These are phyloP conservation scores for Eudorina sp. DNA, from an alignment of 139 green algal species.

Conservation along the genomic window DNA sequence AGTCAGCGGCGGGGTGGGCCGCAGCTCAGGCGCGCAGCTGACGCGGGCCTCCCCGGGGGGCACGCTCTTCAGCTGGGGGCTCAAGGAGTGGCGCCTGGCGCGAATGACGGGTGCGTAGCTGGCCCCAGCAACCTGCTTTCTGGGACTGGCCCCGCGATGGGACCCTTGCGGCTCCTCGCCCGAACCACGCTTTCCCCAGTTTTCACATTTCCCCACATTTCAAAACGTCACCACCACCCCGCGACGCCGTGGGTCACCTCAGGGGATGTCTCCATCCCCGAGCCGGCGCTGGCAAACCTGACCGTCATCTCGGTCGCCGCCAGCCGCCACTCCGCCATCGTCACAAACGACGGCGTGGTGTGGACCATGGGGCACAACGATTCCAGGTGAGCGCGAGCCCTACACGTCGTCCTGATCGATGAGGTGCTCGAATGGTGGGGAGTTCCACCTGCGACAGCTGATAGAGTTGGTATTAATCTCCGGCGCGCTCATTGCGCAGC, in stretches of 20 bases:
- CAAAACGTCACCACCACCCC: too few relatives aligned
- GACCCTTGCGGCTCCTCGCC: neutral
- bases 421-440: neutral
- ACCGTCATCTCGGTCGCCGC: conserved; percentile 59
- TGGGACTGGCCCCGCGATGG: neutral
- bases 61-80: conserved; percentile 65
- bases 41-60: conserved; percentile 41
- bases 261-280: conserved; percentile 52
- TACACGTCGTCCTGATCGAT: too few relatives aligned
- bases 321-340: conserved; percentile 57
- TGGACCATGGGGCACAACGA: conserved; percentile 75
- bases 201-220: too few relatives aligned
- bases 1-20: conserved; percentile 1
- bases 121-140: neutral
- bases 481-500: too few relatives aligned
- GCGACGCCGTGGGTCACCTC: neutral
- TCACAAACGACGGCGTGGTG: conserved; percentile 51
- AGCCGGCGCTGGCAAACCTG: conserved; percentile 52
- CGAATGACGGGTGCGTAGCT: neutral
- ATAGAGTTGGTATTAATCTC: too few relatives aligned
- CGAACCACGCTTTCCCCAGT: neutral
- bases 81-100: conserved; percentile 57
- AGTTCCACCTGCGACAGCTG: too few relatives aligned
- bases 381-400: conserved; percentile 41
- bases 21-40: conserved; percentile 50